Percentiles rank a stretch among this genome's conserved stretches.
Evolutionary conservation across 805 yeast genomes (phyloP).

Genomic region (Hanseniaspora guilliermondii): DNA sequence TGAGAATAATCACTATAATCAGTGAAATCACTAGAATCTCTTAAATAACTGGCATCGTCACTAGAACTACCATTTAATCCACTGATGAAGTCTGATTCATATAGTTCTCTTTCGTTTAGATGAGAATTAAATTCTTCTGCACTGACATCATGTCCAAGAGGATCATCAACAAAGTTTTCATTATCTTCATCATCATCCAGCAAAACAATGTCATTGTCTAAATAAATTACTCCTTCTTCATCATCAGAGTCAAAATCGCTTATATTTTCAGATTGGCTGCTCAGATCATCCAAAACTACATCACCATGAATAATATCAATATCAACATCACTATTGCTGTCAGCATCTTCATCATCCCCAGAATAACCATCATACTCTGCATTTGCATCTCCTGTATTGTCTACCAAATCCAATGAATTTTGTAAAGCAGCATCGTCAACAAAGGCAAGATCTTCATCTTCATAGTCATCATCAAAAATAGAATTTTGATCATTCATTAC

Average conservation of each 20-base stretch:
- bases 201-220: conserved; percentile 29
- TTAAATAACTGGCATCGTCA: conserved; percentile 16
- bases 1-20: conserved; percentile 17
- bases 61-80: neutral
- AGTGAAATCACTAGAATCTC: conserved; percentile 19
- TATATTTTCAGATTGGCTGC: conserved; percentile 14
- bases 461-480: conserved; percentile 35
- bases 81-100: conserved; percentile 26
- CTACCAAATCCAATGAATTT: conserved; percentile 28
- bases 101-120: conserved; percentile 23
- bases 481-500: conserved; percentile 38
- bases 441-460: conserved; percentile 31
- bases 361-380: conserved; percentile 26
- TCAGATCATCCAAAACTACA: conserved; percentile 20
- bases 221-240: conserved; percentile 25
- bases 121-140: conserved; percentile 19
- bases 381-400: conserved; percentile 25
- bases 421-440: conserved; percentile 25
- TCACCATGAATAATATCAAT: conserved; percentile 20
- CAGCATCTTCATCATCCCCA: conserved; percentile 27
- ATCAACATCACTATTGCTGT: conserved; percentile 15
- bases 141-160: conserved; percentile 22
- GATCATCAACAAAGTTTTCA: conserved; percentile 22
- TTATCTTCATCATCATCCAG: conserved; percentile 16
- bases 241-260: conserved; percentile 18